Base-by-base conservation (phyloP, 1,284 basidiomycete species). In the Chondrostereum purpureum region DNA sequence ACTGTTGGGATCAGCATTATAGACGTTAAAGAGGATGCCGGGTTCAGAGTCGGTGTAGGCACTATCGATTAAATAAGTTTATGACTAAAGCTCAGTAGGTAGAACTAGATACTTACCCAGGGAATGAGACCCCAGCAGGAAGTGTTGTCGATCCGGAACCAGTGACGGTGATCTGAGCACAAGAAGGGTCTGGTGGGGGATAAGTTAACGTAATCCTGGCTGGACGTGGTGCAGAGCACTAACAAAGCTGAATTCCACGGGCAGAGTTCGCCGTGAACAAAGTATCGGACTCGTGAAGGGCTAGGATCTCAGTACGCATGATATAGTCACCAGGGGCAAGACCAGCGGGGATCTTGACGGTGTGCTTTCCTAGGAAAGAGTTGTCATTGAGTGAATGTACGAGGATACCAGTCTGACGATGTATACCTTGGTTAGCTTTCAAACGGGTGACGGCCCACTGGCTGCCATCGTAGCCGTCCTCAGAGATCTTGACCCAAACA, bases 261-360 rank as follows among this genome's bases (percentile, higher is more conserved):
- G 56, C 33, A 19, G 53, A 48, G 44, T 62, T 61, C 20, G 52
- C 40, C 12, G 51, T 45, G 42, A 63, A 64, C 11, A 56, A 43
- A 5, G 57, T 43, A 16, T 62, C 50, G 18, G 60, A 61, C 46
- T 61, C 60, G 44, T 65, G 63, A 3, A 63, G 52, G 8, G 60
- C 57, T 22, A 62, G 55, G 23, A 64, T 58, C 39, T 65, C 63
- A 41, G 61, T 62, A 5, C 63, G 60, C 16, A 65, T 46, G 14
- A 64, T 51, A 50, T 64, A 64, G 41, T 63, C 58, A 14, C 62
- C 63, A 35, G 62, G 54, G n/a, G 63, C 58, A 24, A 65, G 49
- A 39, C 62, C 49, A 8, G 27, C 8, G 8, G 63, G 63, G 27
- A 66, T 54, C 10, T 43, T 57, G 33, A 66, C 49, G 39, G 56